Conservation (phyloP, 1,284 basidiomycete species). For the Tilletia walkeri region DNA sequence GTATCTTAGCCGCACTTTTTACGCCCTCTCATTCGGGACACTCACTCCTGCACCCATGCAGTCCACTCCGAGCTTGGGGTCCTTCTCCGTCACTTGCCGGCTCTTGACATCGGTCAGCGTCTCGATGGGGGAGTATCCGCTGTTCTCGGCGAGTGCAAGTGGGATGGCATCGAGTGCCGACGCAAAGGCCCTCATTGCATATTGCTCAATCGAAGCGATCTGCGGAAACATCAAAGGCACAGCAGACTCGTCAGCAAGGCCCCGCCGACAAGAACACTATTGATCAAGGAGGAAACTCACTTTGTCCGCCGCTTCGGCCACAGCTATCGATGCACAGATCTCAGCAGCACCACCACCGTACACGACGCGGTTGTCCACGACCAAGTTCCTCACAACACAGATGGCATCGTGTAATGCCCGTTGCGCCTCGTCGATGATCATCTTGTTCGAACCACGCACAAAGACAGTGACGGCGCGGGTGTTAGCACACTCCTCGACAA, state of each 20-base stretch:
- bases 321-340: conserved; percentile 89
- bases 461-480: conserved; percentile 94
- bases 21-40: conserved; percentile 61
- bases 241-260: neutral
- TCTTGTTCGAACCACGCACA: conserved; percentile 96
- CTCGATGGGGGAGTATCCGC: conserved; percentile 91
- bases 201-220: conserved; percentile 79
- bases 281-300: conserved; percentile 57
- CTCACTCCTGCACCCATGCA: conserved; percentile 82
- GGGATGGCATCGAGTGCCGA: conserved; percentile 90
- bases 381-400: conserved; percentile 91
- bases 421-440: conserved; percentile 98
- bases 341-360: conserved; percentile 98
- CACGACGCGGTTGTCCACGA: conserved; percentile 92
- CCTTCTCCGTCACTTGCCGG: conserved; percentile 82
- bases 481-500: conserved; percentile 98
- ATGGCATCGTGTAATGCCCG: conserved; percentile 95
- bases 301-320: conserved; percentile 89
- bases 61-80: conserved; percentile 86
- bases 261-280: neutral
- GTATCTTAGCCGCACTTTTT: neutral
- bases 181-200: conserved; percentile 97
- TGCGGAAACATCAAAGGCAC: neutral
- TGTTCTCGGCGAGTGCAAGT: conserved; percentile 94
- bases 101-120: conserved; percentile 92